Evolutionary conservation across 2,329 filamentous ascomycete species (phyloP), one percentile per base, ranked within the genome.

Genomic region (Aspergillus bombycis): DNA sequence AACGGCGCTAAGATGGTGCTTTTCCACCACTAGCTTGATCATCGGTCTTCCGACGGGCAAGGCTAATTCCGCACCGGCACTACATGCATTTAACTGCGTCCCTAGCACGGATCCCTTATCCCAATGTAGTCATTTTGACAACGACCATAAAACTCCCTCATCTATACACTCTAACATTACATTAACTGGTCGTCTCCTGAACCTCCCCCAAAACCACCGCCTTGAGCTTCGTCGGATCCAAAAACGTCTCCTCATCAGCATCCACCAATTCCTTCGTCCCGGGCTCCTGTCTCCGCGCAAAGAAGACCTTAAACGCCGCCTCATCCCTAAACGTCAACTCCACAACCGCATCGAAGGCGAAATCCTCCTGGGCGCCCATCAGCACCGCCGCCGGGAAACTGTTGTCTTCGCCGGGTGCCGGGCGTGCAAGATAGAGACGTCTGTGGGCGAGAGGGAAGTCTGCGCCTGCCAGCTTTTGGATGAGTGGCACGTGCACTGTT

Each of bases 161-260:
- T 2, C 14, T 46, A 23, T 5, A 43, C 1, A 19, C 26, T 7
- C 6, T 4, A 50, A 11, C 46, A 7, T 10, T 28, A 10, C 11
- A 32, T 6, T 10, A 30, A 4, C 4, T 6, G 1, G 28, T 32
- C 23, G 32, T 55, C 34, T 55, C 52, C 4, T 38, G 16, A 23
- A 55, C 52, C 16, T 46, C 59, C 21, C 53, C 59, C 32, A 61
- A 16, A n/a, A 61, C 16, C 36, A 61, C 59, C 23, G 46, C 28
- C 41, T 34, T 57, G 8, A 61, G 9, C 53, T 52, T 61, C 28
- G 43, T 19, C 19, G 21, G 9, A 26, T 57, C 53, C 43, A 61
- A 16, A 32, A 61, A 61, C 21, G 43, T 52, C 59, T 57, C 53
- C 32, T 61, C 59, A 9, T 61, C 59, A 9, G 28, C 53, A 50